Conservation (phyloP, 495 filamentous ascomycete genomes). For the Penicillium mononematosum region DNA sequence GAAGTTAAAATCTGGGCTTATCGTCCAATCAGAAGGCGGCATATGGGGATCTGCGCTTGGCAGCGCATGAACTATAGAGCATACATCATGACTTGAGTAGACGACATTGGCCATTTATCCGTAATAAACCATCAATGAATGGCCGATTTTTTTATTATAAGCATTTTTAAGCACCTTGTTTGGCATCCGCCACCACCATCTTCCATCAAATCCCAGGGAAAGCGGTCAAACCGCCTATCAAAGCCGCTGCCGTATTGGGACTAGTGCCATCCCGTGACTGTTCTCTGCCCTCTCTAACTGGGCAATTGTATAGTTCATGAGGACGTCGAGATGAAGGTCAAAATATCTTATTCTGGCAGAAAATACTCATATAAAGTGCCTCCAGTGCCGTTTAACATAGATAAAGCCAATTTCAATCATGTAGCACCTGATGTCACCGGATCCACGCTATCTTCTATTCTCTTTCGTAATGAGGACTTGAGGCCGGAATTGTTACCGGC, state of each 20-base stretch:
- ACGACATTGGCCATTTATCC: neutral
- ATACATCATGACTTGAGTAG: conserved; percentile 17
- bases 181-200: neutral
- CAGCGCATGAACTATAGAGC: conserved; percentile 28
- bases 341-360: conserved; percentile 10
- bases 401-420: conserved; percentile 2
- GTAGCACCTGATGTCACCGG: conserved; percentile 16
- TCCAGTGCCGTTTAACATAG: neutral
- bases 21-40: conserved; percentile 24
- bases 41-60: conserved; percentile 24
- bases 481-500: conserved; percentile 66
- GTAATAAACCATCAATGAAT: neutral
- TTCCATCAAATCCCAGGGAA: neutral
- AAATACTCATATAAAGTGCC: neutral
- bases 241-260: conserved; percentile 23
- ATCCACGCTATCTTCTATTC: conserved; percentile 31
- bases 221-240: neutral
- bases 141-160: conserved; percentile 4
- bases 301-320: conserved; percentile 34
- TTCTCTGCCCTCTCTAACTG: conserved; percentile 29
- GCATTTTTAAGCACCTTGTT: neutral
- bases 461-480: conserved; percentile 37
- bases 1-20: conserved; percentile 29
- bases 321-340: conserved; percentile 14
- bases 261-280: conserved; percentile 38